A percentile compares a stretch with the other conserved stretches of the same genome.
These are phyloP conservation scores for Cryptococcus floricola DNA, from an alignment of 1,284 basidiomycete species.

Conservation along the genomic window DNA sequence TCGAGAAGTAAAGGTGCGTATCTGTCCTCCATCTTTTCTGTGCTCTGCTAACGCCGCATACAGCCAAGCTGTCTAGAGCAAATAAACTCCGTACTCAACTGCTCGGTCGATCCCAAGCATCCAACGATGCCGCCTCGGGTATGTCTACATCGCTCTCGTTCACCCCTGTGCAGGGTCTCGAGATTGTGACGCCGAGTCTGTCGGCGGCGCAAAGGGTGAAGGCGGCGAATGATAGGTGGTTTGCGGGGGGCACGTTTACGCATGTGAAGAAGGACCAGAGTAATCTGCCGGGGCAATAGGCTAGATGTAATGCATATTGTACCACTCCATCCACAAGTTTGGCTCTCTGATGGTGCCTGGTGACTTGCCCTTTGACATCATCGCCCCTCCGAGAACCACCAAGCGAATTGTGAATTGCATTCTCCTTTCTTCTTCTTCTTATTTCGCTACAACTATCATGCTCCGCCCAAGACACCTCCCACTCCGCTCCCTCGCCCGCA, in stretches of 20 bases:
- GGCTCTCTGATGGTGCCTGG: no score
- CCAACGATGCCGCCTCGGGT: slow-evolving; percentile 59
- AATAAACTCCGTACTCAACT: slow-evolving; percentile 87
- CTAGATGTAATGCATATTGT: no score
- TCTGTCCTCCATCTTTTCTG: not conserved
- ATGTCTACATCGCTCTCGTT: slow-evolving; percentile 89
- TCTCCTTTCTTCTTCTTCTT: not conserved
- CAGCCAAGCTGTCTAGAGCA: slow-evolving; percentile 93
- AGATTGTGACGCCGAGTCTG: slow-evolving; percentile 70
- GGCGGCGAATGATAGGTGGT: slow-evolving; percentile 91
- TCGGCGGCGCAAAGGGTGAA: slow-evolving; percentile 75
- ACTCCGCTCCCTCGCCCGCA: not conserved
- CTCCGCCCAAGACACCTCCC: not conserved
- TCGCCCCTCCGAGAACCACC: not conserved
- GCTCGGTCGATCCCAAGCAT: slow-evolving; percentile 66
- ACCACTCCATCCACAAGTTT: no score
- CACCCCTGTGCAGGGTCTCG: slow-evolving; percentile 95
- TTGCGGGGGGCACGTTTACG: slow-evolving; percentile 73
- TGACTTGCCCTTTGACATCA: no score
- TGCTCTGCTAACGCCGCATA: slow-evolving; percentile 1
- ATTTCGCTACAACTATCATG: not conserved
- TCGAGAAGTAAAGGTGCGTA: slow-evolving; percentile 76
- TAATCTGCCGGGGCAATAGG: slow-evolving; percentile 38
- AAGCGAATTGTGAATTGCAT: not conserved
- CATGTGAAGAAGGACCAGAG: slow-evolving; percentile 46